Conservation (phyloP, 345 rosid genomes). For the Geranium brycei region DNA sequence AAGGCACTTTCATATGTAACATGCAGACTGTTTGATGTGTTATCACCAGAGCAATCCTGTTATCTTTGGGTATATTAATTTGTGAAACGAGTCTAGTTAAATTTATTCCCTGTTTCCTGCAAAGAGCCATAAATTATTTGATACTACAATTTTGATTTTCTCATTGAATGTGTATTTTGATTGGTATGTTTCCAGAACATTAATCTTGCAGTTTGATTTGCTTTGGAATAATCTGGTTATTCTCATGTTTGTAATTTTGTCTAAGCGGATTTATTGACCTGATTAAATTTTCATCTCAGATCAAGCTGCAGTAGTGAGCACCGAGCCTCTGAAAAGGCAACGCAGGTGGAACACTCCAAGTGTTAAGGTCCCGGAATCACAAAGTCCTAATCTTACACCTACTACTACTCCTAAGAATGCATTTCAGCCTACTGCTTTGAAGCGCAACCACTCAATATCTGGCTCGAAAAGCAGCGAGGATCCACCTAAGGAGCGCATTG, state of each 20-base stretch:
- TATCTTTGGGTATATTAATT: too few relatives aligned
- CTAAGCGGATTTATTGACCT: neutral
- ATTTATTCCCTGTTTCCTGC: too few relatives aligned
- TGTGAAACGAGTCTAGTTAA: too few relatives aligned
- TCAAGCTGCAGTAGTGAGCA: constrained; percentile 47
- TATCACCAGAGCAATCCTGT: too few relatives aligned
- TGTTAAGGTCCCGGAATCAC: constrained; percentile 49
- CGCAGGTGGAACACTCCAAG: constrained; percentile 77
- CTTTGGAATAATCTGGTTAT: too few relatives aligned
- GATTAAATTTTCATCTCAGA: constrained; percentile 24
- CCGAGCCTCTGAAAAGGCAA: constrained; percentile 69
- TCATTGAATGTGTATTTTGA: too few relatives aligned
- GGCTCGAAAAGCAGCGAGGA: constrained; percentile 54
- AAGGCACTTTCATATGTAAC: too few relatives aligned
- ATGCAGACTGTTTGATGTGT: too few relatives aligned
- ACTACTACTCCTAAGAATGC: constrained; percentile 43
- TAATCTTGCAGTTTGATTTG: too few relatives aligned
- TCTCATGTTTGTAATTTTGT: neutral
- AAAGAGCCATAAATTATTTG: too few relatives aligned
- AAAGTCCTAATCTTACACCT: constrained; percentile 31
- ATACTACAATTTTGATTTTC: too few relatives aligned
- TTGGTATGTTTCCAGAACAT: too few relatives aligned
- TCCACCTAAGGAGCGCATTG: constrained; percentile 67
- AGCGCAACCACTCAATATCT: constrained; percentile 50
- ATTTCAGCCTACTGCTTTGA: constrained; percentile 28